Percentiles rank a stretch among this genome's conserved stretches.
Evolutionary conservation across 306 rosid species (phyloP).

Genomic region (Vigna radiata): DNA sequence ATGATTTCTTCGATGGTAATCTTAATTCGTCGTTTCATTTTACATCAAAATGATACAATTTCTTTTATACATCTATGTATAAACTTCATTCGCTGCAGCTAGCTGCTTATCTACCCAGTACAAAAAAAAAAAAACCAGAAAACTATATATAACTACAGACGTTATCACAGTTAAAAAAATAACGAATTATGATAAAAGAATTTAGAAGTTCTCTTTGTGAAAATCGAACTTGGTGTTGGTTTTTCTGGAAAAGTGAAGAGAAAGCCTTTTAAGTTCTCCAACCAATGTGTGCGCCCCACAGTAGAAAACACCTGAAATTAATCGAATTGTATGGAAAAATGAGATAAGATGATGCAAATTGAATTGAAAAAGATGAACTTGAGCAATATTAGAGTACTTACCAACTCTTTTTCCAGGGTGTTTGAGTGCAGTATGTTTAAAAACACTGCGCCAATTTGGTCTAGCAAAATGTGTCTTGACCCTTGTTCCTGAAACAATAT

Average conservation of each 20-base stretch:
- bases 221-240: constrained; percentile 87
- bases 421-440: constrained; percentile 66
- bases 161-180: constrained; percentile 42
- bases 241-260: constrained; percentile 81
- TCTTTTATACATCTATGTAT: constrained; percentile 9
- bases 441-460: constrained; percentile 85
- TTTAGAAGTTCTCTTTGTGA: constrained; percentile 81
- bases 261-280: constrained; percentile 69
- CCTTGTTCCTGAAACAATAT: constrained; percentile 81
- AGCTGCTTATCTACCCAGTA: constrained; percentile 13
- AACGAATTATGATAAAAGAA: background rate
- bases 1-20: background rate
- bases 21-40: background rate
- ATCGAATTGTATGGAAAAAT: background rate
- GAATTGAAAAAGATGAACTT: background rate
- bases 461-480: constrained; percentile 86
- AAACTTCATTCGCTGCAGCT: constrained; percentile 2
- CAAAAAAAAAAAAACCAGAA: constrained; percentile 6
- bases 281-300: constrained; percentile 77
- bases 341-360: constrained; percentile 7
- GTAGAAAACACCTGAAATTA: constrained; percentile 83
- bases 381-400: constrained; percentile 50
- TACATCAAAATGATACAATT: constrained; percentile 27
- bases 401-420: constrained; percentile 76
- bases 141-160: constrained; percentile 38